phyloP scores from a whole-genome alignment of 768 basidiomycete genomes.

The Leccinum uliginosum region DNA sequence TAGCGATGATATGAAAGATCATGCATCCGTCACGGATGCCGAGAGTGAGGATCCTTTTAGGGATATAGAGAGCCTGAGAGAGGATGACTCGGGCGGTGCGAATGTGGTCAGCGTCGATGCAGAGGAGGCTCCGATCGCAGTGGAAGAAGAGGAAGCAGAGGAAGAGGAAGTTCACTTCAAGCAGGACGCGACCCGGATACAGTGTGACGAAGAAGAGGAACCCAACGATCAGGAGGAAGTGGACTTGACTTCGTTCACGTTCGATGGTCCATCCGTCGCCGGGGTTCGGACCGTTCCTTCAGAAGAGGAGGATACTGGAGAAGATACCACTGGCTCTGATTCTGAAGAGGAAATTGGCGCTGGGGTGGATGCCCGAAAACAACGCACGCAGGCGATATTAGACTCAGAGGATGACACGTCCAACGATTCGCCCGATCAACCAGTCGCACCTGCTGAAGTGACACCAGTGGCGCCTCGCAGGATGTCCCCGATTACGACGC shows the following conservation, averaged over 20 bases:
- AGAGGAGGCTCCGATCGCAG: slow-evolving; percentile 5
- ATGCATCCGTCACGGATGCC: slow-evolving; percentile 33
- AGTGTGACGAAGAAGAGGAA: slow-evolving; percentile 33
- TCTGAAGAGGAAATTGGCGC: slow-evolving; percentile 26
- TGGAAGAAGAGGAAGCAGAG: slow-evolving; percentile 17
- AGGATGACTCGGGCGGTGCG: slow-evolving; percentile 45
- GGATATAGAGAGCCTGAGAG: slow-evolving; percentile 82
- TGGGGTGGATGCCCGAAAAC: slow-evolving; percentile 1
- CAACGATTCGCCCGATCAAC: slow-evolving; percentile 10
- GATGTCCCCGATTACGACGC: slow-evolving; percentile 12
- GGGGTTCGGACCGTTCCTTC: slow-evolving; percentile 48
- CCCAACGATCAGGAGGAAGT: slow-evolving; percentile 62
- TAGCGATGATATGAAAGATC: slow-evolving; percentile 28
- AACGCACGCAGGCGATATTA: slow-evolving; percentile 8
- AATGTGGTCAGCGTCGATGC: background rate
- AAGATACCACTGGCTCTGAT: slow-evolving; percentile 39
- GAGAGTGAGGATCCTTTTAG: slow-evolving; percentile 87
- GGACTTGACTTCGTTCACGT: slow-evolving; percentile 67
- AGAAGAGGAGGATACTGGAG: slow-evolving; percentile 30
- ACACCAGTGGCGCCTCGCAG: slow-evolving; percentile 22
- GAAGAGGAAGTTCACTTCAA: slow-evolving; percentile 29
- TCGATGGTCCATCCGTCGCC: slow-evolving; percentile 57
- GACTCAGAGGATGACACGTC: slow-evolving; percentile 39
- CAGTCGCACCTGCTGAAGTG: background rate
- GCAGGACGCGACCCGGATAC: background rate